A percentile compares a stretch with the other conserved stretches of the same genome.
Conservation (phyloP, 306 rosid species). For the Acacia melanoxylon region DNA sequence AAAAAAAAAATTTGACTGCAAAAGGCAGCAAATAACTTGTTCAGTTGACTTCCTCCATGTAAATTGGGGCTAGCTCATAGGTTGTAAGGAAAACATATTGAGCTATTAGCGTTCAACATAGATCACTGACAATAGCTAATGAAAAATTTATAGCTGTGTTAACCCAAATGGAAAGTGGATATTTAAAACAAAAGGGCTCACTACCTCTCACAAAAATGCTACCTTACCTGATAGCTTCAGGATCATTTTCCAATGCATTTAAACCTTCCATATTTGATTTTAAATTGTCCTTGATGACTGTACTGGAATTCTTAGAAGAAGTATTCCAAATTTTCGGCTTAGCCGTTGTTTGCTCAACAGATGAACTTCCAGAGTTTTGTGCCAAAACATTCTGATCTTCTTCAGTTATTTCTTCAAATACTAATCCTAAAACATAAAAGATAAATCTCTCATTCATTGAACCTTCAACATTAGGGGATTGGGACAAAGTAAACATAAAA, state of each 20-base stretch:
- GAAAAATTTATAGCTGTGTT: background rate
- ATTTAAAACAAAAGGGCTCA: background rate
- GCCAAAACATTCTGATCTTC: constrained; percentile 51
- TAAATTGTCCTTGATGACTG: constrained; percentile 37
- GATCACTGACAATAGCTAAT: background rate
- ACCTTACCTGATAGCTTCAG: constrained; percentile 76
- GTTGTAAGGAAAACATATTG: background rate
- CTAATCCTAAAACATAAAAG: constrained; percentile 48
- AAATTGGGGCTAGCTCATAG: background rate
- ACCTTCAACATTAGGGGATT: constrained; percentile 7
- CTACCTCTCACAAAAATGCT: constrained; percentile 2
- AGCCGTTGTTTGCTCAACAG: constrained; percentile 37
- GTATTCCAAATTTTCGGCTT: constrained; percentile 42
- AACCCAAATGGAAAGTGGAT: background rate
- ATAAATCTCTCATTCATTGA: background rate
- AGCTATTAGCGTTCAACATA: background rate
- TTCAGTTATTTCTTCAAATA: constrained; percentile 88
- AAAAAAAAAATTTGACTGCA: constrained; percentile 7
- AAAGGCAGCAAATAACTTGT: background rate
- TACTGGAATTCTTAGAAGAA: constrained; percentile 41
- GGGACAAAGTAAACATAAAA: background rate
- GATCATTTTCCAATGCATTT: constrained; percentile 60
- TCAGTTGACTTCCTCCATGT: background rate
- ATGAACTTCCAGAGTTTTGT: constrained; percentile 42
- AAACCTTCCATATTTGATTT: constrained; percentile 49